These are phyloP conservation scores for Calonectria naviculata DNA, from an alignment of 2,329 filamentous ascomycete genomes.

Conservation along the genomic window DNA sequence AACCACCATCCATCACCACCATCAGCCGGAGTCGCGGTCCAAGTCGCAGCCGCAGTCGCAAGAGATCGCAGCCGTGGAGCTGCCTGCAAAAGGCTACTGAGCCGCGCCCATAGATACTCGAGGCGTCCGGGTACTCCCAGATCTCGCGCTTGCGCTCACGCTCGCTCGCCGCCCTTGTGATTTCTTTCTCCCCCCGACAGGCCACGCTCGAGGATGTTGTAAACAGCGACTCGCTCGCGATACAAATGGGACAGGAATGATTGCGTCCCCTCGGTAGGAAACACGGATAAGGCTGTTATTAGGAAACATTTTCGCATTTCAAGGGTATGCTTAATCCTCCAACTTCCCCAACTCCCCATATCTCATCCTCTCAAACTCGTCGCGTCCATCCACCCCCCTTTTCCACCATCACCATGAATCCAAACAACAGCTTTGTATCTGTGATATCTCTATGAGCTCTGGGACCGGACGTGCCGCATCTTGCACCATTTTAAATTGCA, in stretches of 20 bases:
- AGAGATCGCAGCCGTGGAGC: constrained; percentile 34
- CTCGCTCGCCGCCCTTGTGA: constrained; percentile 33
- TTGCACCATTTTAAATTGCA: constrained; percentile 44
- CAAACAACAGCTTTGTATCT: constrained; percentile 43
- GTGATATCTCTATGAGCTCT: constrained; percentile 44
- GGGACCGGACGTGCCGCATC: constrained; percentile 36
- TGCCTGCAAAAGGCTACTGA: constrained; percentile 30
- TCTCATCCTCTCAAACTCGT: constrained; percentile 28
- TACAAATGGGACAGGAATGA: constrained; percentile 39
- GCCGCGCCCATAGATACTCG: constrained; percentile 34
- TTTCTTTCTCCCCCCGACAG: constrained; percentile 36
- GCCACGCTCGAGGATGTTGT: constrained; percentile 45
- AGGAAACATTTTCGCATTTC: constrained; percentile 34
- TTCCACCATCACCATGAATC: constrained; percentile 37
- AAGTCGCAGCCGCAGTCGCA: constrained; percentile 35
- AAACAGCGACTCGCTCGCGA: constrained; percentile 44
- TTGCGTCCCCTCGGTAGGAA: constrained; percentile 36
- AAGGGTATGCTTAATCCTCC: constrained; percentile 48
- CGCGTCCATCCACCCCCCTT: constrained; percentile 31
- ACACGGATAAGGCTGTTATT: constrained; percentile 37
- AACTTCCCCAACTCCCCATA: constrained; percentile 29
- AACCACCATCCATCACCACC: constrained; percentile 39
- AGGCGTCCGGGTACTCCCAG: constrained; percentile 25
- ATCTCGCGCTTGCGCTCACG: constrained; percentile 31
- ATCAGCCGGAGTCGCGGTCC: constrained; percentile 35